Percentiles rank a stretch among this genome's conserved stretches.
Evolutionary conservation across 1,284 basidiomycete genomes (phyloP).

Genomic region (Melampsora americana): DNA sequence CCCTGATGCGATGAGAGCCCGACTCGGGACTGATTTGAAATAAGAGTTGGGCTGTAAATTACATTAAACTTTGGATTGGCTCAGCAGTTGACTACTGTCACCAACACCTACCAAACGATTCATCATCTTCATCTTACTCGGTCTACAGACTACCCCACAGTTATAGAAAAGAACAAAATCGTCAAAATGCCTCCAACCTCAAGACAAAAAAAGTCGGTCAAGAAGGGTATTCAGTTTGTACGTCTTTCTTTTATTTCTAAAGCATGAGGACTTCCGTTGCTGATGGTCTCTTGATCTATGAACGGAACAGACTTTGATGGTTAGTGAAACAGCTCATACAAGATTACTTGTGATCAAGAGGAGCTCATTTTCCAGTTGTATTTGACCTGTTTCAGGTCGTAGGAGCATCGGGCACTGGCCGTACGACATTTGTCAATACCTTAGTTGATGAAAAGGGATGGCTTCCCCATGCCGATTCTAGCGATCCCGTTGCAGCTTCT

Average conservation of each 20-base stretch:
- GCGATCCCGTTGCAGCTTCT: slow-evolving; percentile 39
- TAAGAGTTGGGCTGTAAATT: too few relatives aligned
- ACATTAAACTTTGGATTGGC: too few relatives aligned
- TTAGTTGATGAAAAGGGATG: slow-evolving; percentile 56
- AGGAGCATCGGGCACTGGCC: slow-evolving; percentile 90
- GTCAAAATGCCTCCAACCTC: background rate
- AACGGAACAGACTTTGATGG: slow-evolving; percentile 38
- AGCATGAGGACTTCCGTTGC: background rate
- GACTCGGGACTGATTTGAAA: too few relatives aligned
- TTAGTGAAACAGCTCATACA: background rate
- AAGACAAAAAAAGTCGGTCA: slow-evolving; percentile 39
- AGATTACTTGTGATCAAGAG: background rate
- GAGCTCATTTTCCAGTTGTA: background rate
- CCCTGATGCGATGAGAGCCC: too few relatives aligned
- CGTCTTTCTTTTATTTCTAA: slow-evolving; percentile 2
- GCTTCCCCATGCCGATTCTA: slow-evolving; percentile 37
- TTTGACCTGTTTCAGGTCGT: slow-evolving; percentile 25
- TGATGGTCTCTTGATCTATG: background rate
- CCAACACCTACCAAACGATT: too few relatives aligned
- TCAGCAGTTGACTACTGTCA: too few relatives aligned
- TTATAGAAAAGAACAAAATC: too few relatives aligned
- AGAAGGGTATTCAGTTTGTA: slow-evolving; percentile 42
- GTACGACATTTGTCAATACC: slow-evolving; percentile 97
- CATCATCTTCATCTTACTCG: too few relatives aligned
- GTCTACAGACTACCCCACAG: too few relatives aligned